Base-by-base conservation (phyloP, 2,329 filamentous ascomycete species). In the Teratosphaeriaceae sp. region DNA sequence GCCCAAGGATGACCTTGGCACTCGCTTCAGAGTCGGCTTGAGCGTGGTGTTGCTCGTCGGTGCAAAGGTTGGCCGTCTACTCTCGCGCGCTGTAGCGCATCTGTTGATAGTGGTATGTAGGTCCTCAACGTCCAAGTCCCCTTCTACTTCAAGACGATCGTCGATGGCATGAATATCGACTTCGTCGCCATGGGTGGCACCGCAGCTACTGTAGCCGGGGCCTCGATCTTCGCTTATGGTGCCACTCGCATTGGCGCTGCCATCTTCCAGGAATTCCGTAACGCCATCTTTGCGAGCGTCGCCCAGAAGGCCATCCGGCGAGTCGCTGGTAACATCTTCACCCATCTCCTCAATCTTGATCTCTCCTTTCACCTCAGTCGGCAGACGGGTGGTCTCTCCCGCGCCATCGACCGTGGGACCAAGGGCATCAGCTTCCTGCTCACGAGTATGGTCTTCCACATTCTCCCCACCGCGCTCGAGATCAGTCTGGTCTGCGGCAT, bases 101-200 rank as follows among this genome's bases (percentile, higher is more conserved):
- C 3, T 40, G 47, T 60, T 61, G 59, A 58, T 62, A 74, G 49
- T 44, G 7, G 35, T 47, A 49, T 55, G 50, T 60, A 64, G 75
- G 65, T 94, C 38, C 73, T 98, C 59, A 98, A 97, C 65, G 92
- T 98, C 13, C 88, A 98, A 70, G 88, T 98, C 36, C 92, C 92
- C 0, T 98, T 98, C 63, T 98, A 96, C 73, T 98, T 98, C 73
- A 97, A 97, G 73, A 89, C 72, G 65, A 97, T 98, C 51, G 87
- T 98, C 31, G 94, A 98, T 65, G 82, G 87, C 16, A 95, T 98
- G 88, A 98, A 98, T 64, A 78, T 98, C 54, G 92, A 98, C 65
- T 82, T 95, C 61, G 77, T 79, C n/a, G 76, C 84, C 13, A 70
- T 86, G 5, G 90, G 88, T n/a, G 89, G 88, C 6, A 95, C 88